These are phyloP conservation scores for Akebia trifoliata DNA, from an alignment of 164 flowering plant genomes.

Conservation along the genomic window DNA sequence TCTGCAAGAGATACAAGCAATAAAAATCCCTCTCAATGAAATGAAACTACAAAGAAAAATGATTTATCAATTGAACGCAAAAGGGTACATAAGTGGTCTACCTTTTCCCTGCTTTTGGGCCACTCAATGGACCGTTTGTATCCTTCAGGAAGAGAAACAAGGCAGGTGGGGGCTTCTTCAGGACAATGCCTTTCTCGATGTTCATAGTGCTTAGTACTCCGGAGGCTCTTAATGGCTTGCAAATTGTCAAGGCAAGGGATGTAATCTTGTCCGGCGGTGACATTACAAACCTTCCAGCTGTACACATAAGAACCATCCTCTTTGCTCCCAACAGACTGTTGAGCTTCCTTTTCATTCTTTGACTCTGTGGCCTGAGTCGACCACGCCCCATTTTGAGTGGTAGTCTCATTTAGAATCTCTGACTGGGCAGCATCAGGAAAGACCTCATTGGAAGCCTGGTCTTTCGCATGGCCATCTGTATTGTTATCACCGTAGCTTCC, in stretches of 20 bases:
- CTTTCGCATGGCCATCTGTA: slow-evolving; percentile 22
- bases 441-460: slow-evolving; percentile 27
- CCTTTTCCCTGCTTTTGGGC: slow-evolving; percentile 97
- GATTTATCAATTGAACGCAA: not conserved
- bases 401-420: slow-evolving; percentile 55
- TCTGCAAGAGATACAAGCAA: slow-evolving; percentile 42
- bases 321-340: slow-evolving; percentile 26
- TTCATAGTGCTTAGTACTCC: slow-evolving; percentile 85
- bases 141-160: slow-evolving; percentile 85
- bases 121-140: slow-evolving; percentile 70
- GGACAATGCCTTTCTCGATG: slow-evolving; percentile 99
- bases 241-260: slow-evolving; percentile 95
- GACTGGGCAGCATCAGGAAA: slow-evolving; percentile 51
- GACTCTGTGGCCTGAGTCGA: slow-evolving; percentile 74
- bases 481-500: slow-evolving; percentile 34
- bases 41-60: not conserved
- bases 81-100: slow-evolving; percentile 12
- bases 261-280: slow-evolving; percentile 83
- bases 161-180: slow-evolving; percentile 74
- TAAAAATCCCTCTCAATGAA: not conserved
- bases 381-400: slow-evolving; percentile 46
- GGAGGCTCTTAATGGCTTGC: slow-evolving; percentile 65
- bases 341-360: slow-evolving; percentile 54
- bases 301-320: slow-evolving; percentile 28
- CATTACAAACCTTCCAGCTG: slow-evolving; percentile 75